Conservation (phyloP, 345 rosid species). For the Cardiospermum halicacabum region DNA sequence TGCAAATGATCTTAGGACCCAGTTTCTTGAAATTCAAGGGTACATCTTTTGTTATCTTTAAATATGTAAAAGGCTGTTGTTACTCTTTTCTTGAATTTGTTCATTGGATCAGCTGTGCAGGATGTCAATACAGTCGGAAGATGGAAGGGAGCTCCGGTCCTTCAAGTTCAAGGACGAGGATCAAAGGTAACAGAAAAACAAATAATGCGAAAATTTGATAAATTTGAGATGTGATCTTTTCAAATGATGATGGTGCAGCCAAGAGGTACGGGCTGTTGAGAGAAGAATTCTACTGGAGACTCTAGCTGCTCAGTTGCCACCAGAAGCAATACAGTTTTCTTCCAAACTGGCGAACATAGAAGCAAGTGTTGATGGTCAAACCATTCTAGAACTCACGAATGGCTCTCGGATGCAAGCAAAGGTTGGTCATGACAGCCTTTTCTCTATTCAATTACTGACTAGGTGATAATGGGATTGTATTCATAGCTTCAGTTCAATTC, state of each 20-base stretch:
- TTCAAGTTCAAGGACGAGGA: conserved; percentile 90
- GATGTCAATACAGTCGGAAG: conserved; percentile 75
- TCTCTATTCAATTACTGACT: neutral
- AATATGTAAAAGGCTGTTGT: neutral
- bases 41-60: conserved; percentile 20
- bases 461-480: neutral
- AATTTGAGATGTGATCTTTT: no score
- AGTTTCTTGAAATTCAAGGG: conserved; percentile 88
- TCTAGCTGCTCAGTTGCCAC: conserved; percentile 65
- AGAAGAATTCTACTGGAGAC: conserved; percentile 78
- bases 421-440: conserved; percentile 23
- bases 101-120: conserved; percentile 77
- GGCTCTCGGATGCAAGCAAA: conserved; percentile 59
- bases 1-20: conserved; percentile 65
- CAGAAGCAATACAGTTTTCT: conserved; percentile 57
- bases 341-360: conserved; percentile 55
- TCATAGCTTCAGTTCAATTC: neutral
- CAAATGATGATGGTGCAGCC: conserved; percentile 38
- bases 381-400: conserved; percentile 52
- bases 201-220: no score
- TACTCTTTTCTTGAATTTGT: conserved; percentile 37
- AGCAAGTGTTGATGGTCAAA: conserved; percentile 39
- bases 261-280: conserved; percentile 94
- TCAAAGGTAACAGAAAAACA: conserved; percentile 66
- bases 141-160: conserved; percentile 82